A percentile compares a stretch with the other conserved stretches of the same genome.
These are phyloP conservation scores for Chaetomium tenue DNA, from an alignment of 495 filamentous ascomycete genomes.

Conservation along the genomic window DNA sequence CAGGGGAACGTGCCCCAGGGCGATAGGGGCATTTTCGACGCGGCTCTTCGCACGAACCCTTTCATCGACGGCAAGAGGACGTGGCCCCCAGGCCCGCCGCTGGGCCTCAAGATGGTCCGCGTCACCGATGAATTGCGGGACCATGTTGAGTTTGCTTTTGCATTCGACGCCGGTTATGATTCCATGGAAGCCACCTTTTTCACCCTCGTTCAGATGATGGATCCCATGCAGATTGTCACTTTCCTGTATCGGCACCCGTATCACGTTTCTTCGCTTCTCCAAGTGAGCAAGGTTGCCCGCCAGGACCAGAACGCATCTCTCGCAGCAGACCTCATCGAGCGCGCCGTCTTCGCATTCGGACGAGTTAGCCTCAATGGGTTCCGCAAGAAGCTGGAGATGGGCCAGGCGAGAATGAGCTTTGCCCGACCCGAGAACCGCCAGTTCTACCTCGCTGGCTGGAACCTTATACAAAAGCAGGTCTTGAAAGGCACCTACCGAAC, in stretches of 20 bases:
- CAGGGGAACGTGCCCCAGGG: background rate
- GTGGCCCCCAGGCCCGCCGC: slow-evolving; percentile 79
- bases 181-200: slow-evolving; percentile 74
- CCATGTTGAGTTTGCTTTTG: slow-evolving; percentile 65
- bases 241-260: slow-evolving; percentile 59
- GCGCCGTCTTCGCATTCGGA: slow-evolving; percentile 90
- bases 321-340: slow-evolving; percentile 83
- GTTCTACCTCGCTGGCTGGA: slow-evolving; percentile 84
- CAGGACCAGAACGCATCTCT: slow-evolving; percentile 83
- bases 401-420: slow-evolving; percentile 78
- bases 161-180: slow-evolving; percentile 75
- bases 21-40: slow-evolving; percentile 52
- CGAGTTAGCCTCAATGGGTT: slow-evolving; percentile 80
- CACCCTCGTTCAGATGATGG: slow-evolving; percentile 73
- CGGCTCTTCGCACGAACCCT: slow-evolving; percentile 70
- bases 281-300: slow-evolving; percentile 87
- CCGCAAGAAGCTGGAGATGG: slow-evolving; percentile 66
- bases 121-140: slow-evolving; percentile 50
- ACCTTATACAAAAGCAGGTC: slow-evolving; percentile 77
- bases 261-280: slow-evolving; percentile 87
- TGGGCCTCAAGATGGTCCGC: slow-evolving; percentile 81
- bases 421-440: slow-evolving; percentile 80
- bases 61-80: slow-evolving; percentile 88
- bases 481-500: slow-evolving; percentile 94
- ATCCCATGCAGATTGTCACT: slow-evolving; percentile 61